These are phyloP conservation scores for Aspergillus hancockii DNA, from an alignment of 495 filamentous ascomycete species.

Conservation along the genomic window DNA sequence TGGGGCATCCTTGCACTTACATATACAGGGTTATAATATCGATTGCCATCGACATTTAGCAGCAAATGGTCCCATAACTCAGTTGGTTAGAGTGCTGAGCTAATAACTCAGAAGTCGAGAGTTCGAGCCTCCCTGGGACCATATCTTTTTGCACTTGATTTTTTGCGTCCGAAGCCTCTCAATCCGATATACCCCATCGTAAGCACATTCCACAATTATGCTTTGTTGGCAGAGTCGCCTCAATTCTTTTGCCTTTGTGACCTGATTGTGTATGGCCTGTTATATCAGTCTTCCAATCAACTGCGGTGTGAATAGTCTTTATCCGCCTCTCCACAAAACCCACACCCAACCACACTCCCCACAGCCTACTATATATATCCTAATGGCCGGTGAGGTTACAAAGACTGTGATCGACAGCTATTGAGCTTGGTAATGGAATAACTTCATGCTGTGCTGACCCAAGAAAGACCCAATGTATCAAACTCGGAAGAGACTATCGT, in stretches of 20 bases:
- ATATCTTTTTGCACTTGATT: background rate
- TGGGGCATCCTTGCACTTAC: too few relatives aligned
- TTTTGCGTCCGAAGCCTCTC: background rate
- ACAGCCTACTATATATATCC: background rate
- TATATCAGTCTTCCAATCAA: background rate
- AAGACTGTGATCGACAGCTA: background rate
- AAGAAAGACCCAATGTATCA: too few relatives aligned
- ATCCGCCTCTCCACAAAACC: conserved; percentile 1
- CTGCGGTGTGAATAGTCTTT: conserved; percentile 1
- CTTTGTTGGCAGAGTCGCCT: background rate
- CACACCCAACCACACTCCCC: background rate
- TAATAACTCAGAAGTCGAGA: conserved; percentile 8
- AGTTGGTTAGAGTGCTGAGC: conserved; percentile 6
- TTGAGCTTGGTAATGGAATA: background rate
- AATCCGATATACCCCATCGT: background rate
- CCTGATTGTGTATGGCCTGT: background rate
- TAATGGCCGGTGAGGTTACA: background rate
- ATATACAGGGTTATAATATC: background rate
- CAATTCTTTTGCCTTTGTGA: background rate
- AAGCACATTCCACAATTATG: background rate
- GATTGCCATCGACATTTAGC: background rate
- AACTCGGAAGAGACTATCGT: too few relatives aligned
- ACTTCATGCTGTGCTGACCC: background rate
- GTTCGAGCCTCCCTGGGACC: conserved; percentile 5
- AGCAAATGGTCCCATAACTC: conserved; percentile 4